Base-by-base conservation (phyloP, 345 rosid genomes). In the Syzygium grande region DNA sequence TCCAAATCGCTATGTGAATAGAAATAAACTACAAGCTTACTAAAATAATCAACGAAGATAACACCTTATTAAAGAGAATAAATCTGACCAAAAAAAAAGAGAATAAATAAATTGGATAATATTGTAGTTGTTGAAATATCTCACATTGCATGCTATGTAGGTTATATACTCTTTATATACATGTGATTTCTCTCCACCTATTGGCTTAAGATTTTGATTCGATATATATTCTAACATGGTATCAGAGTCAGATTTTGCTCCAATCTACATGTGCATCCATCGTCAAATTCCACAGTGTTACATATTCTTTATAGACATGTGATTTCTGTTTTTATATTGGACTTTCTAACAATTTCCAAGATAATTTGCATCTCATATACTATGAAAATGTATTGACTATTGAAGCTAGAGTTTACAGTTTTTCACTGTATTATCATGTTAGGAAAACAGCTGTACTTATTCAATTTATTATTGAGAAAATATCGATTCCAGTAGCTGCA, bases 161-260 rank as follows among this genome's bases (percentile, higher is more conserved):
- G 59, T 55, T 55, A 8, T 55, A 22, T 22, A 4, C 59, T 55
- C 27, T 55, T 55, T 55, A 22, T 54, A 22, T 22, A 9, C 22
- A 9, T 22, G 4, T 7, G 59, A 3, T 55, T 55, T 22, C 11
- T 55, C 3, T 55, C 27, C 59, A 55, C 12, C 3, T 22, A 55
- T 9, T 55, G 12, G 9, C 12, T 1, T 3, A 55, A 22, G 27
- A 55, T 55, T 55, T 55, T 55, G 12, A 55, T 11, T 55, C 5
- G 0, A 0, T n/a, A n/a, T n/a, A 22, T 22, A 54, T 1, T 0
- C 25, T 0, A 19, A 54, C 3, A 19, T 1, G 1, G 1, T 54
- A 54, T 7, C 1, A 21, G 1, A 55, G 11, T 55, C 11, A 0
- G 9, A 8, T 55, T 22, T 1, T 22, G 0, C 11, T 55, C 11